phyloP scores from a whole-genome alignment of 768 basidiomycete genomes.

The Trametes punicea region DNA sequence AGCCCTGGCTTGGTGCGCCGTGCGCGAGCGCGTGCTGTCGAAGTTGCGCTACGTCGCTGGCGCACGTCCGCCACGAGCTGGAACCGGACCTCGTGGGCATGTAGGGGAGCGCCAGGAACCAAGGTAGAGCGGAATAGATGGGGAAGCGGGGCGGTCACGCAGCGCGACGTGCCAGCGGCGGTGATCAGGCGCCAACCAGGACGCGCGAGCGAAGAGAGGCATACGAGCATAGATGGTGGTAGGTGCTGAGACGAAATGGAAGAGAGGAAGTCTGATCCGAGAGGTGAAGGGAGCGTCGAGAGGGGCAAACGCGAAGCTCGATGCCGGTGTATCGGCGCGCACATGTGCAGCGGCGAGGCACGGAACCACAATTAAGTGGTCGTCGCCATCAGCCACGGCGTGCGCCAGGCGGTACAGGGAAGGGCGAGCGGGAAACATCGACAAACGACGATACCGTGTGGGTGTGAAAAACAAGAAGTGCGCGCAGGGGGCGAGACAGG shows the following conservation, averaged over 20 bases:
- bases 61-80: conserved; percentile 14
- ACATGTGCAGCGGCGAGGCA: conserved; percentile 47
- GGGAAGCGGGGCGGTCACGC: conserved; percentile 22
- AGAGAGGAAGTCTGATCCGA: conserved; percentile 16
- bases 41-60: conserved; percentile 12
- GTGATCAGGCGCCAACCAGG: conserved; percentile 43
- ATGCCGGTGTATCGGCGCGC: conserved; percentile 73
- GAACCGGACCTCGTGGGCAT: conserved; percentile 29
- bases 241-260: conserved; percentile 18
- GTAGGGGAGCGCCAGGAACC: conserved; percentile 19
- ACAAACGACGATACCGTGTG: conserved; percentile 18
- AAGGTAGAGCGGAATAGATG: conserved; percentile 13
- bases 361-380: conserved; percentile 82
- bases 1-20: conserved; percentile 25
- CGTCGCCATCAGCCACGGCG: conserved; percentile 54
- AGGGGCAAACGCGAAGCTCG: conserved; percentile 36
- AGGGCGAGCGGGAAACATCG: conserved; percentile 16
- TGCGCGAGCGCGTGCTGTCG: conserved; percentile 19
- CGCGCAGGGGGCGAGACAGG: conserved; percentile 46
- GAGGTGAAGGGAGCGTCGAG: conserved; percentile 25
- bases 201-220: conserved; percentile 2
- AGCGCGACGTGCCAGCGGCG: conserved; percentile 25
- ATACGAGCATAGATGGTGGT: conserved; percentile 19
- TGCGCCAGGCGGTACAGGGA: conserved; percentile 41
- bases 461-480: conserved; percentile 50